phyloP scores from a whole-genome alignment of 2,329 filamentous ascomycete genomes.

The Didymosphaeria variabile region DNA sequence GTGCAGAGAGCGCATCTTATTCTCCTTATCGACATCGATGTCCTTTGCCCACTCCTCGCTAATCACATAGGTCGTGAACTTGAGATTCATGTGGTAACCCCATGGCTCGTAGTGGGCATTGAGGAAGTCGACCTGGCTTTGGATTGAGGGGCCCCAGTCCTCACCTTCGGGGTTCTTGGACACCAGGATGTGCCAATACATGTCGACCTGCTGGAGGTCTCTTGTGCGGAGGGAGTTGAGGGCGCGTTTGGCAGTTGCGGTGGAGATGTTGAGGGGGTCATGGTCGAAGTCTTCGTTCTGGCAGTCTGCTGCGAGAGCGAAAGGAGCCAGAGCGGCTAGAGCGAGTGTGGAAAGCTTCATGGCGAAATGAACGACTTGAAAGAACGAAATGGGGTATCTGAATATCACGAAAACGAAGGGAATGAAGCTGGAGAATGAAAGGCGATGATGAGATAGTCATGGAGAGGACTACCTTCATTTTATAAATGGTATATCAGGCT shows the following conservation, averaged over 20 bases:
- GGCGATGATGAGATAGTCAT: background rate
- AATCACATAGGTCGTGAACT: constrained; percentile 20
- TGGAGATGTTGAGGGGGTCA: constrained; percentile 24
- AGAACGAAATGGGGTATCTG: constrained; percentile 11
- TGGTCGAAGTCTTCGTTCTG: constrained; percentile 24
- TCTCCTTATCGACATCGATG: constrained; percentile 21
- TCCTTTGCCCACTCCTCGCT: constrained; percentile 27
- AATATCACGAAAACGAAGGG: background rate
- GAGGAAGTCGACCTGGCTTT: constrained; percentile 23
- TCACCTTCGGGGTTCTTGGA: constrained; percentile 18
- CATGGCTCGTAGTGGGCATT: constrained; percentile 23
- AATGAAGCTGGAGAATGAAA: background rate
- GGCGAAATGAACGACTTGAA: constrained; percentile 12
- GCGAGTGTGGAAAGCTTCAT: constrained; percentile 23
- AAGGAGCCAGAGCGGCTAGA: constrained; percentile 16
- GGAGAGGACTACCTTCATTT: background rate
- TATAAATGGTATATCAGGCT: background rate
- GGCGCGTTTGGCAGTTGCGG: constrained; percentile 10
- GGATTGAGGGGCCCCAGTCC: constrained; percentile 19
- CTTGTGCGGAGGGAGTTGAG: constrained; percentile 23
- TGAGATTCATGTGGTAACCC: constrained; percentile 26
- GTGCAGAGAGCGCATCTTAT: constrained; percentile 61
- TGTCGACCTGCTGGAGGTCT: constrained; percentile 19
- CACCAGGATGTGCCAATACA: constrained; percentile 24
- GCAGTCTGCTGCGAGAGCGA: constrained; percentile 17